These are phyloP conservation scores for Penicillium sp. DNA, from an alignment of 2,329 filamentous ascomycete genomes.

Conservation along the genomic window DNA sequence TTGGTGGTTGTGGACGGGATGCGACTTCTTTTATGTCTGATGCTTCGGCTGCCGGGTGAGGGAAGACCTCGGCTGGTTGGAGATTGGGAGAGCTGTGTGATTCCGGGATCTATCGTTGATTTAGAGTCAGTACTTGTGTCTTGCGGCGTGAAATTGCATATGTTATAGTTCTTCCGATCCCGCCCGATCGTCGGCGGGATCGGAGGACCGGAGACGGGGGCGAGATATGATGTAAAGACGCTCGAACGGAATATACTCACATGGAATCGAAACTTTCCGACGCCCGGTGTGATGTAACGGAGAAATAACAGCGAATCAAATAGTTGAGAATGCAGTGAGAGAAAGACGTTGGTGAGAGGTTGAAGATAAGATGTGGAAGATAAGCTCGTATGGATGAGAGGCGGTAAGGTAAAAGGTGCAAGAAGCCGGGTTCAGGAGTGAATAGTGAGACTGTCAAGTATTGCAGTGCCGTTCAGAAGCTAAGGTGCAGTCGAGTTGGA, in stretches of 20 bases:
- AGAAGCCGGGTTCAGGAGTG: background rate
- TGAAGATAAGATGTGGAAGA: background rate
- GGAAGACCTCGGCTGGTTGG: slow-evolving; percentile 5
- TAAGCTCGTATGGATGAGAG: background rate
- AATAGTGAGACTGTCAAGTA: background rate
- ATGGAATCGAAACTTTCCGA: background rate
- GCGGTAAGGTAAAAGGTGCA: background rate
- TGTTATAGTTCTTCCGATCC: slow-evolving; percentile 10
- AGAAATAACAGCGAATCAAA: background rate
- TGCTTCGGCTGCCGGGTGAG: background rate
- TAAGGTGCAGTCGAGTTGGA: background rate
- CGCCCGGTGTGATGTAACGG: background rate
- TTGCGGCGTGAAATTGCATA: background rate
- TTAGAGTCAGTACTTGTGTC: background rate
- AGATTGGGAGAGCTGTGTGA: background rate
- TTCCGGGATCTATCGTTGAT: slow-evolving; percentile 2
- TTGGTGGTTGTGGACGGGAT: background rate
- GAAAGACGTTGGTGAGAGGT: background rate
- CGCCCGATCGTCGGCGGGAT: slow-evolving; percentile 13
- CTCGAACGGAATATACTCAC: slow-evolving; percentile 10
- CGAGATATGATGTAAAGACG: slow-evolving; percentile 13
- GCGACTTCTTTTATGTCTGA: background rate
- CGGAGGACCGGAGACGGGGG: slow-evolving; percentile 15
- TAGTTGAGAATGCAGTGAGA: background rate
- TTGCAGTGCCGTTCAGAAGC: background rate